Conservation (phyloP, 2,329 filamentous ascomycete genomes). For the Rhinocladiella similis region DNA sequence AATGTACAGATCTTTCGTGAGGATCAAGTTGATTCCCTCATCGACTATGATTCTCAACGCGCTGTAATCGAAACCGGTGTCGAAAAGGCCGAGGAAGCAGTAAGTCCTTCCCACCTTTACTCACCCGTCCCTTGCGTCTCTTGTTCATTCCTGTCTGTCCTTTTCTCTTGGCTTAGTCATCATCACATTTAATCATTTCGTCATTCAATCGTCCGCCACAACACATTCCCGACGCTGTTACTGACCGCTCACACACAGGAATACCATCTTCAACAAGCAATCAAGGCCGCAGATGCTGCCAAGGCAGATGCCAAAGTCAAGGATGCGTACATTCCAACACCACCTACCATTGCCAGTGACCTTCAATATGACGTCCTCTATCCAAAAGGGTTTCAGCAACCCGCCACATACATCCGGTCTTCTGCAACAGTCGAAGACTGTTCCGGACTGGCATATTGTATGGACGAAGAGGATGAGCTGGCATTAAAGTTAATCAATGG, state of each 20-base stretch:
- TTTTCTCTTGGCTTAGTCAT: conserved; percentile 23
- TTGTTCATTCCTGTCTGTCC: conserved; percentile 16
- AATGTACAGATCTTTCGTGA: conserved; percentile 84
- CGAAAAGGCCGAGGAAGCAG: conserved; percentile 95
- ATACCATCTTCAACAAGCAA: conserved; percentile 90
- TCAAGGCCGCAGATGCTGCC: conserved; percentile 58
- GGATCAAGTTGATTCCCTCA: conserved; percentile 80
- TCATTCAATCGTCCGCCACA: conserved; percentile 16
- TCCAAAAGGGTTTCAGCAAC: conserved; percentile 74
- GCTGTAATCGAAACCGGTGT: conserved; percentile 93
- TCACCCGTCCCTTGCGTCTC: conserved; percentile 6
- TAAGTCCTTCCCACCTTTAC: conserved; percentile 55
- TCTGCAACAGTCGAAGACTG: conserved; percentile 98
- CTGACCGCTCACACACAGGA: conserved; percentile 58
- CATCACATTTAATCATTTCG: conserved; percentile 5
- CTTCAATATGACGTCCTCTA: conserved; percentile 90
- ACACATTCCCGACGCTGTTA: not conserved
- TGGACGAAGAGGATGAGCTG: conserved; percentile 85
- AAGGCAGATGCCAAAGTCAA: conserved; percentile 61
- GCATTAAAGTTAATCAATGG: conserved; percentile 83
- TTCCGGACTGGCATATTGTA: conserved; percentile 86
- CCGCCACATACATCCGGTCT: conserved; percentile 93
- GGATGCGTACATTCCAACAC: conserved; percentile 67
- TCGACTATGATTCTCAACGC: conserved; percentile 82
- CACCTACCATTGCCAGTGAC: conserved; percentile 61